Evolutionary conservation across 2,329 filamentous ascomycete species (phyloP), one percentile per base, ranked within the genome.

Genomic region (Geosmithia putterillii): DNA sequence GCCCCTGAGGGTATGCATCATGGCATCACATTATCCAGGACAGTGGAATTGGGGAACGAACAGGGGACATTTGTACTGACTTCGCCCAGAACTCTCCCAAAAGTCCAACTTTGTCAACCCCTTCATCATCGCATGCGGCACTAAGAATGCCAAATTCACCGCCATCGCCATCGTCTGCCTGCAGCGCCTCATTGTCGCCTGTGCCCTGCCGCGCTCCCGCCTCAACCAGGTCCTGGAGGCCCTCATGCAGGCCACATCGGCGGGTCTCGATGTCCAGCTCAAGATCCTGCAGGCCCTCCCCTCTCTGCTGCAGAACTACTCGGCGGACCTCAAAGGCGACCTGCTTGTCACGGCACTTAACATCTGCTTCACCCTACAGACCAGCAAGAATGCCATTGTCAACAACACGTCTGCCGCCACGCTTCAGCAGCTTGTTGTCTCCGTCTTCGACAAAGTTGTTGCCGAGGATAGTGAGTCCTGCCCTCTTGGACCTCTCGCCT

Each of bases 341-440:
- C 68, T 94, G 28, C 71, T 98, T 35, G 83, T 87, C 22, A 86
- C 79, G 9, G 79, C 86, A 0, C 65, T 98, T 50, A 89, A 94
- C 57, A 86, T 95, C 57, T 96, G 92, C 64, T 92, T 92, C 47
- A 83, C 86, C 42, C 65, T 98, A 41, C 89, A 96, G 62, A 83
- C 79, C 45, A 92, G 85, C 61, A 96, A 95, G 64, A 94, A 89
- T 65, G 79, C 82, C 21, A 88, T 94, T 42, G 88, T 98, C 52
- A 94, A 90, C 57, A 94, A 94, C 53, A 96, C 94, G 1, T 92
- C 92, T 9, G 87, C 90, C 21, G 92, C 92, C n/a, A 96, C 92
- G 2, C 68, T 98, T 43, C 90, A 95, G 62, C 92, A 96, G 60
- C 74, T 98, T 14, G 81, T 96, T 7, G 86, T 92, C 25, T 83